A percentile compares a stretch with the other conserved stretches of the same genome.
phyloP scores from a whole-genome alignment of 2,329 filamentous ascomycete genomes.

The Xylaria sp. region DNA sequence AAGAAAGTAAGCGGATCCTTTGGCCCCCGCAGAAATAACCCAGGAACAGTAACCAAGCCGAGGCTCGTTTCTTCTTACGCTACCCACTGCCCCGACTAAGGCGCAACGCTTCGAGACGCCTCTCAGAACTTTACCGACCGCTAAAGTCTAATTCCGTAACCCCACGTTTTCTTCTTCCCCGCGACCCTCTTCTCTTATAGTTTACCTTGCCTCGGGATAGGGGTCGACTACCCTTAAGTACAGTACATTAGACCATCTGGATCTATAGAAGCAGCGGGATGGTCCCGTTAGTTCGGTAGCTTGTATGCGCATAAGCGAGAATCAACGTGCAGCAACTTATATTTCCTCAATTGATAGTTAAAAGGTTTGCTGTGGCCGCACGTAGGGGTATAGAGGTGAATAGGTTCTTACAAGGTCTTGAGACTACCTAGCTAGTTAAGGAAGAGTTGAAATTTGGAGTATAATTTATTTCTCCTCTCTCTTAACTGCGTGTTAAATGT shows the following conservation, averaged over 20 bases:
- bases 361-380: too few species aligned
- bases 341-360: not conserved
- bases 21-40: conserved; percentile 21
- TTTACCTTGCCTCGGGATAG: conserved; percentile 17
- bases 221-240: too few species aligned
- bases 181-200: conserved; percentile 7
- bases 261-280: conserved; percentile 11
- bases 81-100: not conserved
- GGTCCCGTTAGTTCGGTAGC: conserved; percentile 15
- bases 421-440: too few species aligned
- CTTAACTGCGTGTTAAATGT: too few species aligned
- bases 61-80: conserved; percentile 3
- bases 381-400: not conserved
- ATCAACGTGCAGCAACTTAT: not conserved
- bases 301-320: not conserved
- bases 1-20: not conserved
- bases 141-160: not conserved
- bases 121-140: too few species aligned
- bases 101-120: too few species aligned
- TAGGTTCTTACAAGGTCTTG: too few species aligned
- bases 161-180: conserved; percentile 21
- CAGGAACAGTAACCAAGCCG: conserved; percentile 13
- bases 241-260: not conserved
- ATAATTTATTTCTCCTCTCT: too few species aligned
- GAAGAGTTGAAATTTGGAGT: too few species aligned